Base-by-base conservation (phyloP, 164 flowering plant genomes). In the Vitis amurensis region DNA sequence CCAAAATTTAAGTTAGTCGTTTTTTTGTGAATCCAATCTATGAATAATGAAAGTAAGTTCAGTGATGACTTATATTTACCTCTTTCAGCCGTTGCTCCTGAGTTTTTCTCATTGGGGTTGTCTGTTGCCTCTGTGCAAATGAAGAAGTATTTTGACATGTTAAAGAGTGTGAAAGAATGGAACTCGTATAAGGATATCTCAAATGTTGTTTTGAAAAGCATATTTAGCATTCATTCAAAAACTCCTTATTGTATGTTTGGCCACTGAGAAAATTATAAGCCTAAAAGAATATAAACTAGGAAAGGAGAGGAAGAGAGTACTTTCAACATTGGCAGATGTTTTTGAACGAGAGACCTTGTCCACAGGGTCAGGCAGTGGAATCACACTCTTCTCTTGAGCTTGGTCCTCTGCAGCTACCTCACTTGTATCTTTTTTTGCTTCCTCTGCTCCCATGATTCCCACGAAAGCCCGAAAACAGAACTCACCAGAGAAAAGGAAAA, bases 41-140 rank as follows among this genome's bases (percentile, higher is more conserved):
- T 2, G 4, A 23, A 55, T 11, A 52, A 52, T 52, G 13, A 11
- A 52, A 52, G 55, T 3, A 37, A 37, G 55, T 52, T 52, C 55
- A 52, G 44, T 37, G 44, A 37, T 37, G 44, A 37, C 10, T 27
- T 3, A 48, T 13, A 50, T 29, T 11, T 30, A 74, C 73, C 77
- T 59, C 73, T 59, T 55, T 64, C 69, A 37, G 27, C 12, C 17
- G 68, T 11, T 19, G 14, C 53, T 51, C 31, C 69, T 16, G 64
- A 37, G 62, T 7, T 16, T 47, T 50, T 73, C 27, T 62, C 56
- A 13, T 11, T 8, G 6, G 58, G 65, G 47, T 50, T 50, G 30
- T 65, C 64, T 29, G 61, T 53, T 49, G 49, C 59, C 29, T 64
- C 72, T 74, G 77, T 23, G 27, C 27, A 23, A 23, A 23, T 23